A percentile compares a stretch with the other conserved stretches of the same genome.
Conservation (phyloP, 164 flowering plant genomes). For the Brasenia schreberi region DNA sequence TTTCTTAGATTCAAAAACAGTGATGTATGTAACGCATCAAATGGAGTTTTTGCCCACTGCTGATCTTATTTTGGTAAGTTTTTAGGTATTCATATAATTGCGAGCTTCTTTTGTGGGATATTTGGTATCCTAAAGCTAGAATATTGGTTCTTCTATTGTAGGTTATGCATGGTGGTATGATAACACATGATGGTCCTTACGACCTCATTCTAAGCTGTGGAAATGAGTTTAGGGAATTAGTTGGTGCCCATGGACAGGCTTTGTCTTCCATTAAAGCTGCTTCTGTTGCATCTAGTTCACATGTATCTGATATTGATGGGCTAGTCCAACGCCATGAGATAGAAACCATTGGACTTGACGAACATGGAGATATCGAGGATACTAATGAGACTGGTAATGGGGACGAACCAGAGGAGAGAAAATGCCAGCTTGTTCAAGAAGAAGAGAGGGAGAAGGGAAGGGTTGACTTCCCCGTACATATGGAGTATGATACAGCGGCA, state of each 20-base stretch:
- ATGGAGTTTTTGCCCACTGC: conserved; percentile 66
- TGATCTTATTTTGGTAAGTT: conserved; percentile 47
- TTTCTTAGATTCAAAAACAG: conserved; percentile 43
- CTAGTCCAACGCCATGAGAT: neutral
- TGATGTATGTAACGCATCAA: conserved; percentile 68
- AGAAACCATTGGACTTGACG: conserved; percentile 4
- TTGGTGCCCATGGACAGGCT: conserved; percentile 74
- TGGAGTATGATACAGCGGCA: conserved; percentile 59
- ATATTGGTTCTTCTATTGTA: conserved; percentile 6
- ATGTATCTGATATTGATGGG: neutral
- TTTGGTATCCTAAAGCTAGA: neutral
- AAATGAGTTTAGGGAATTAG: conserved; percentile 80
- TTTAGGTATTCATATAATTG: neutral
- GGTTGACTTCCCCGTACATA: conserved; percentile 66
- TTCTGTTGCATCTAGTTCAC: neutral
- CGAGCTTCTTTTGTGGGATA: neutral
- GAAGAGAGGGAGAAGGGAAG: conserved; percentile 93
- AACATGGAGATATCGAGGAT: conserved; percentile 23
- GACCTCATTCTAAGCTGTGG: conserved; percentile 57
- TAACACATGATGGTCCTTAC: conserved; percentile 78
- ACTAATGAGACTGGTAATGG: conserved; percentile 16
- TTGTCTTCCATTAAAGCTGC: conserved; percentile 21
- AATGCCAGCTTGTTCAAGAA: conserved; percentile 76
- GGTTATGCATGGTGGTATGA: conserved; percentile 79
- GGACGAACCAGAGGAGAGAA: conserved; percentile 26